Evolutionary conservation across 169 alveolate species (phyloP), one percentile per base, ranked within the genome.

Genomic region (Eimeria brunetti): DNA sequence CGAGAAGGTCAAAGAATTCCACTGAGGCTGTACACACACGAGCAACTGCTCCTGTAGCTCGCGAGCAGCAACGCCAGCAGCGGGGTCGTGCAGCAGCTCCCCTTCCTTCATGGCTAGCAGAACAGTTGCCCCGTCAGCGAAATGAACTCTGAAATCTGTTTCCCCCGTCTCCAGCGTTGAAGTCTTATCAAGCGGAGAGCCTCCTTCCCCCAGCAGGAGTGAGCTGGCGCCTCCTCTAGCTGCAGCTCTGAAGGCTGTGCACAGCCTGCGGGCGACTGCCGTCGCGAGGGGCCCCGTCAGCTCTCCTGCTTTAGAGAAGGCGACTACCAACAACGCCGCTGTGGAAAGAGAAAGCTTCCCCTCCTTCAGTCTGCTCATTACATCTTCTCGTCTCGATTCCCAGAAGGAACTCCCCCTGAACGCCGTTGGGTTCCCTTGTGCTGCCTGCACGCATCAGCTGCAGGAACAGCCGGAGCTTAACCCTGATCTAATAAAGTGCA

Each of bases 261-360:
- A n/a, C 30, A 85, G 30, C 49, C 81, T 11, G 41, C 27, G n/a
- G 27, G 92, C 81, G n/a, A 58, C 80, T 62, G 92, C 58, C 20
- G 81, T 41, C 51, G 92, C 92, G 56, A 85, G 64, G 24, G 92
- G 62, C 46, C 64, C 67, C 16, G 92, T 60, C 67, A 85, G 92
- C 30, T 85, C 92, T 30, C 92, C 92, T 6, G 91, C 80, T 69
- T 24, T 85, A 8, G 91, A 46, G 71, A 85, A 85, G 18, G 91
- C 78, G 6, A 49, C 78, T 30, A 60, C 60, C 49, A 85, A 49
- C 33, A 38, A 62, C 8, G 80, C 76, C 11, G 67, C 80, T 9
- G 67, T 60, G 9, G 67, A n/a, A 14, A 60, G 91, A 33, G 91
- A 60, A 18, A 85, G 44, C 78, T 85, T 27, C 46, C 62, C 78